Percentiles rank a stretch among this genome's conserved stretches.
These are phyloP conservation scores for Endocladia muricata DNA, from an alignment of 31 red algal species.

Conservation along the genomic window DNA sequence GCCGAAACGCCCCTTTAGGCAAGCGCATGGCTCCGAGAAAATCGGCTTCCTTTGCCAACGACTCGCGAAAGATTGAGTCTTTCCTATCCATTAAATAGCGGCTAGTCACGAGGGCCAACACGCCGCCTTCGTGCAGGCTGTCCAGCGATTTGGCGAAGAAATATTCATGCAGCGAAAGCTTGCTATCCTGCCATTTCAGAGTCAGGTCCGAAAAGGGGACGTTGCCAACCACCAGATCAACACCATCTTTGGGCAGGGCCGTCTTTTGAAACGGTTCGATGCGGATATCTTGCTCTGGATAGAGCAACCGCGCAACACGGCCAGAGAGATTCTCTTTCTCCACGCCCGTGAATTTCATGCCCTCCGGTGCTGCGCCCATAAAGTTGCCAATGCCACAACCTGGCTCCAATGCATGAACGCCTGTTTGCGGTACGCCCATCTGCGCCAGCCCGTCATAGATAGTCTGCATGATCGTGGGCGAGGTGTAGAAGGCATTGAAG, in stretches of 20 bases:
- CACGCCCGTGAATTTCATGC: neutral
- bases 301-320: neutral
- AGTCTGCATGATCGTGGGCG: neutral
- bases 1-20: neutral
- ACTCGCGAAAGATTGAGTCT: neutral
- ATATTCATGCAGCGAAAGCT: neutral
- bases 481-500: no score
- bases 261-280: neutral
- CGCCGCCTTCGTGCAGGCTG: neutral
- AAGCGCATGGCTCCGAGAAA: constrained; percentile 8
- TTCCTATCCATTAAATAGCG: constrained; percentile 5
- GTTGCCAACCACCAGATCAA: constrained; percentile 2
- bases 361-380: neutral
- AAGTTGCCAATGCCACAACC: neutral
- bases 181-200: neutral
- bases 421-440: neutral
- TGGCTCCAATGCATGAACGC: neutral
- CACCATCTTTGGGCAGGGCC: neutral
- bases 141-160: neutral
- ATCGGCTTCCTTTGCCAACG: neutral
- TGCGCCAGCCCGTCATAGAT: constrained; percentile 1
- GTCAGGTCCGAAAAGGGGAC: neutral
- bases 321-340: neutral
- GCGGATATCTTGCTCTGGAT: neutral
- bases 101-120: neutral